Base-by-base conservation (phyloP, 1,284 basidiomycete genomes). In the Vanrija pseudolonga region DNA sequence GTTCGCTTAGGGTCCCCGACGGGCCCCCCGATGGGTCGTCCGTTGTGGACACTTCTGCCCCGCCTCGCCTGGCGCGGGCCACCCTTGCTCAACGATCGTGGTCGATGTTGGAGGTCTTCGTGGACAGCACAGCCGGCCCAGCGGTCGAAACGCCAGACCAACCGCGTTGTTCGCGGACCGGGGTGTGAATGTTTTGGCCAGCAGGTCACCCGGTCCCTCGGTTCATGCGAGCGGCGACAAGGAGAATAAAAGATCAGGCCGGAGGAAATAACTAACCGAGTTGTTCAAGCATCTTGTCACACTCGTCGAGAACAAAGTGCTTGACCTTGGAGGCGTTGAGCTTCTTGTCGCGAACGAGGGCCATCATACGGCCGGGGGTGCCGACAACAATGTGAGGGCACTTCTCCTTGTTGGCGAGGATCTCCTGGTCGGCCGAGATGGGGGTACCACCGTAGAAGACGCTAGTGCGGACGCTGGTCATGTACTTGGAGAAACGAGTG, bases 251-350 rank as follows among this genome's bases (percentile, higher is more conserved):
- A 45, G 37, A 28, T 56, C 26, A 46, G 47, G 42, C 40, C 44
- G 46, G 46, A 47, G 36, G 47, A 44, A 60, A 28, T 53, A 51
- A 96, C 93, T 95, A 88, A 97, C 93, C 94, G 81, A 99, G 92
- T 86, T 94, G 89, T 84, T 99, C 96, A 76, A 99, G 87, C 91
- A 99, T 98, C 86, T 99, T 99, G 85, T 99, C 96, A 83, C 96
- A 99, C 82, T 99, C 96, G 83, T 99, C 96, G 76, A 99, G 83
- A 59, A 97, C 94, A 79, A 99, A 99, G 82, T 98, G 94, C 82
- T 96, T 95, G 77, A 96, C 90, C 75, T 91, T 88, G 77, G 87
- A 87, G 63, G 88, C 89, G 75, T 95, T 91, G 78, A 97, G 77
- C 53, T 88, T 84, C 81, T 96, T 96, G 80, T 97, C 94, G 66